Evolutionary conservation across 2,329 filamentous ascomycete genomes (phyloP), one percentile per base, ranked within the genome.

Genomic region (Lojkania enalia): DNA sequence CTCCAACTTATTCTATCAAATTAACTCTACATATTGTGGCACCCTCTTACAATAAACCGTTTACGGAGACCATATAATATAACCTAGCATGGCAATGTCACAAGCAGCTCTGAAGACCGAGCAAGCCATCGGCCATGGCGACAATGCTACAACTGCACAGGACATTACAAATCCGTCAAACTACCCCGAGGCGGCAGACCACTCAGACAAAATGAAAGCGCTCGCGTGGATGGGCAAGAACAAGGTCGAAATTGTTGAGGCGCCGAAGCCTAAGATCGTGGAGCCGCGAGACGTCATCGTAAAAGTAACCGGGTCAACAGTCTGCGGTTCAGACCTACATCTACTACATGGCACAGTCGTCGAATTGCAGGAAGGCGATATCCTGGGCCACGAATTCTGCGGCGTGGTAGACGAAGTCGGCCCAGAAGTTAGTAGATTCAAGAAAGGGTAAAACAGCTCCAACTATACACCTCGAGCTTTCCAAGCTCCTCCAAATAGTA

Each of bases 161-260:
- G 84, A 94, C 60, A 75, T 92, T 36, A 74, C 80, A 48, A 84
- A 84, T 54, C 87, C 86, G n/a, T 74, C 56, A 18, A 57, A 61
- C 40, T 55, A 53, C 6, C 40, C 52, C 20, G 51, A 54, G 38
- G 55, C 70, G 1, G 74, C 74, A 3, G 76, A 85, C 46, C 67
- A 74, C 15, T 65, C 63, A 21, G 79, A 84, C 57, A 86, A 71
- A 13, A 94, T 95, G 87, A 86, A 88, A 67, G 90, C 90, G 0
- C 71, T 95, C 12, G 81, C 80, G 2, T 95, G 90, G 90, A 83
- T 86, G 70, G 87, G 87, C 40, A 94, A 92, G 75, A 88, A 90
- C 60, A 81, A 76, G 20, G 88, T 95, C 35, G 72, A 87, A 61
- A 75, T 95, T 14, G 77, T 84, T 37, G 80, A 89, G 23, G 80